Evolutionary conservation across 106 monocot genomes (phyloP), one percentile per base, ranked within the genome.

Genomic region (Xerophyta viscosa): DNA sequence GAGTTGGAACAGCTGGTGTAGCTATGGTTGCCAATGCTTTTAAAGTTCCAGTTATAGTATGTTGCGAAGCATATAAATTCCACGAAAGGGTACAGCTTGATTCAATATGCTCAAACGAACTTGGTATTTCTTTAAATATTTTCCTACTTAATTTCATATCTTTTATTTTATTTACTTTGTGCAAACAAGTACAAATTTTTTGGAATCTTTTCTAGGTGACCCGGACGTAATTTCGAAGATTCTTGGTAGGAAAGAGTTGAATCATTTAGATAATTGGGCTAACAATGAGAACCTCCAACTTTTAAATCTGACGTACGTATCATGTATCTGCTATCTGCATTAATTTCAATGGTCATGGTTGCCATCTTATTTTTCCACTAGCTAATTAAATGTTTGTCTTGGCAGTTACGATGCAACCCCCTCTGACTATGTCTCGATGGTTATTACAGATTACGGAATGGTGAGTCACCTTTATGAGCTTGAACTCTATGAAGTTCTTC

Each of bases 41-140:
- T 50, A 76, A 52, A 56, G 74, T 98, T 59, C 96, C 96, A 55
- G 89, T 98, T 49, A 28, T 98, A 30, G 64, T 98, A 53, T 98
- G 96, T 41, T 98, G 96, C 61, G 89, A 98, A 77, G 89, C 96
- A 46, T 98, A 98, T 71, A 98, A 90, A 46, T 98, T 98, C 72
- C 76, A 98, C 67, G 90, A 90, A 49, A 78, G 96, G 36, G 89
- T 89, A 28, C 96, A 86, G 64, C 85, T 98, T 57, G 96, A 98
- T 79, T 98, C 89, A 28, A 98, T 98, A 56, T 98, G 96, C 64
- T 85, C 79, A 21, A 98, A 89, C 67, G 96, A 98, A 64, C 78
- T 98, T 59, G 96, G 96, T 98, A 81, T 29, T 54, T 21, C 6
- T 67, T 0, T 31, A 24, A 8, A 39, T 19, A 7, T 18, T 19